Base-by-base conservation (phyloP, 805 yeast species). In the Diddensiella caesifluorescens region DNA sequence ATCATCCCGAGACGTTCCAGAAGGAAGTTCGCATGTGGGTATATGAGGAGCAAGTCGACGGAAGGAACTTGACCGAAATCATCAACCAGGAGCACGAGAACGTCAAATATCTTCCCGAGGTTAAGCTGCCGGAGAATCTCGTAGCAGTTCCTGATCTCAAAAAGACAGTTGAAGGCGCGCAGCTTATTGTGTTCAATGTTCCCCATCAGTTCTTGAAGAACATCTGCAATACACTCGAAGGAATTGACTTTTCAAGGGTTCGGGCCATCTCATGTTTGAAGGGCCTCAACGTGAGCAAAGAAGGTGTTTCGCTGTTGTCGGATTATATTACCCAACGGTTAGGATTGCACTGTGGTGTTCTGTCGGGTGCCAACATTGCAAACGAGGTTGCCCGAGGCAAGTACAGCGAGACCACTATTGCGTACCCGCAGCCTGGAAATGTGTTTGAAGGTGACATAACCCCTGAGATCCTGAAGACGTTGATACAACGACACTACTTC, bases 371-470 rank as follows among this genome's bases (percentile, higher is more conserved):
- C 42, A 92, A 92, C 70, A 74, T 92, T 56, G 98, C 98, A 33
- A 87, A 94, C 36, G 98, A 92, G 66, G 95, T 92, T 47, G 98
- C 98, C 47, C 77, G 76, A 62, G 85, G 86, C 65, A 83, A 83
- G 67, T 92, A 95, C 94, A 88, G 96, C 15, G 98, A 92, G 69
- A 92, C 98, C 46, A 89, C 98, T 9, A 87, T 92, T 51, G 98
- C 97, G 18, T 92, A 86, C 69, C 79, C 75, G 44, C 57, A 71
- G 19, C 95, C 96, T 44, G 60, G 60, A 21, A 86, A 87, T 64
- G 81, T 70, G 69, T 66, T 71, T 49, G 67, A 68, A 38, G 89
- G 88, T 44, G 94, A 84, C 59, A 77, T 85, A 45, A 94, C 85
- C 62, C 77, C 78, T 49, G 63, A 63, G 31, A 75, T 83, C 25